Percentiles rank a stretch among this genome's conserved stretches.
These are phyloP conservation scores for Acephala macrosclerotiorum DNA, from an alignment of 2,329 filamentous ascomycete genomes.

Conservation along the genomic window DNA sequence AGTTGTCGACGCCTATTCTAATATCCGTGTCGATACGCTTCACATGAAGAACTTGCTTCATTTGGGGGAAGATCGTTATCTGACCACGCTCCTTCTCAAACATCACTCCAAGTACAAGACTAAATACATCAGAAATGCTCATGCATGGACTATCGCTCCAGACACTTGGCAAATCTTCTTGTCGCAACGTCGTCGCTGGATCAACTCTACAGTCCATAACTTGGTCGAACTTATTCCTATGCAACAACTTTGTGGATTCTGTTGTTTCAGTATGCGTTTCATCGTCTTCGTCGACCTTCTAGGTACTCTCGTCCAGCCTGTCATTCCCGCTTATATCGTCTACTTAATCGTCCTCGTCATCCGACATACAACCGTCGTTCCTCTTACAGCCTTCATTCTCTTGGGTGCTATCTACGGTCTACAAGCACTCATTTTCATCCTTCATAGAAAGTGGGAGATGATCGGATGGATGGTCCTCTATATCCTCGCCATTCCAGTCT, in stretches of 20 bases:
- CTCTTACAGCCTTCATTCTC: conserved; percentile 86
- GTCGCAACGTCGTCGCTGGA: conserved; percentile 98
- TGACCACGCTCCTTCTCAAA: conserved; percentile 94
- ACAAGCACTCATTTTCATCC: conserved; percentile 95
- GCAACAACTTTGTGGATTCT: conserved; percentile 96
- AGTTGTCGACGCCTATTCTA: conserved; percentile 85
- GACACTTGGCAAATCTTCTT: conserved; percentile 95
- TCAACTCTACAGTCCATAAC: conserved; percentile 99
- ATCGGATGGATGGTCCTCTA: conserved; percentile 99
- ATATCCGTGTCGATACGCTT: conserved; percentile 95
- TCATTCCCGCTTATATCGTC: conserved; percentile 86
- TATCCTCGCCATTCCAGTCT: conserved; percentile 88
- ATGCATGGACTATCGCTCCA: conserved; percentile 96
- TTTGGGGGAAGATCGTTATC: conserved; percentile 95
- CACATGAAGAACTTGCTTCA: conserved; percentile 99
- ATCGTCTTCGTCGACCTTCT: conserved; percentile 94
- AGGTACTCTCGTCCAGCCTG: conserved; percentile 90
- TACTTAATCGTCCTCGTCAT: conserved; percentile 84
- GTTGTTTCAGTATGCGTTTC: conserved; percentile 99
- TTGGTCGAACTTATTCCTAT: conserved; percentile 93
- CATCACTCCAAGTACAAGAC: conserved; percentile 95
- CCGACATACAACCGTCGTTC: conserved; percentile 69
- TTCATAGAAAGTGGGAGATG: conserved; percentile 99
- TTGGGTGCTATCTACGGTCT: conserved; percentile 96
- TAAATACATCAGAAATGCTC: conserved; percentile 91